Base-by-base conservation (phyloP, 257 asterid species). In the Nicotiana benthamiana region DNA sequence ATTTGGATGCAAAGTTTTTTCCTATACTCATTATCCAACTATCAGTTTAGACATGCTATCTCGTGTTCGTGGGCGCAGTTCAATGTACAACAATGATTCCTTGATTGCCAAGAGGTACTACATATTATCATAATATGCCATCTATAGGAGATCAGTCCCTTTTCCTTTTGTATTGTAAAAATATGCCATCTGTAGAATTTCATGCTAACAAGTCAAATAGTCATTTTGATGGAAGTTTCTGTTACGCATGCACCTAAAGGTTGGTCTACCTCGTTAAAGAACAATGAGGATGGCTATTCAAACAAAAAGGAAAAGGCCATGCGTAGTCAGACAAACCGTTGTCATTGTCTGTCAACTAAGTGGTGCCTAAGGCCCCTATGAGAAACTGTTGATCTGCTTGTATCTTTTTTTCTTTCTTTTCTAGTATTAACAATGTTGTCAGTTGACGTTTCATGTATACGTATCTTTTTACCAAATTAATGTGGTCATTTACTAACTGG, bases 1-100 rank as follows among this genome's bases (percentile, higher is more conserved):
- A 30, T 96, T 96, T 87, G 99, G 99, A 77, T 94, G 99, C 84
- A 89, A 89, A 85, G 93, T 93, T 78, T 82, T 94, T 83, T 90
- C 93, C 88, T 95, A 93, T 84, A 92, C 97, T 3, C 97, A 96
- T 90, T 96, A 96, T 85, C 99, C 99, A 9, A 96, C 99, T 5
- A 93, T 96, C 80, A 96, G 99, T 83, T 87, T 94, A 75, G 97
- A 96, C 87, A 96, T 96, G 99, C 90, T 96, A 75, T 93, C 98
- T 60, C 90, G 98, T 85, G 95, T 96, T 83, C 88, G 83, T 52
- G 80, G 91, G 36, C 90, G 89, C 82, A 91, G 87, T 82, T 92
- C 98, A 74, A 88, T 90, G 96, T 96, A 96, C 86, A 96, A 96
- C 84, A 96, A 96, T 83, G 98, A 90, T 75, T 83, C 91, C 62